These are phyloP conservation scores for Pseudocercospora pini-densiflorae DNA, from an alignment of 2,329 filamentous ascomycete genomes.

Conservation along the genomic window DNA sequence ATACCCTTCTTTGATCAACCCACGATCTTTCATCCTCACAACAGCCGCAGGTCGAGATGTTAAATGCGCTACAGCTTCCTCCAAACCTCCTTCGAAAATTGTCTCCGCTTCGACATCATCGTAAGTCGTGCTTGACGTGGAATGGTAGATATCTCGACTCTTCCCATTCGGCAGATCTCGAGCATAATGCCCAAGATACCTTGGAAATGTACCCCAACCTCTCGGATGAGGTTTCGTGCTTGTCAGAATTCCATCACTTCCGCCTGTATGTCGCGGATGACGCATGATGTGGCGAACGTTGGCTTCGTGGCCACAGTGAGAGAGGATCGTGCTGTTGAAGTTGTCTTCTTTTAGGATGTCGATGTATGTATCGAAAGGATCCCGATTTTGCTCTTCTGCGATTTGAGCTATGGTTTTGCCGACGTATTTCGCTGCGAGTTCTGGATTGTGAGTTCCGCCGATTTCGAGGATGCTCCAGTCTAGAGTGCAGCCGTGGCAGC, in stretches of 20 bases:
- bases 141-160: conserved; percentile 30
- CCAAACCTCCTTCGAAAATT: conserved; percentile 34
- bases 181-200: conserved; percentile 37
- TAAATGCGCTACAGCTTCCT: conserved; percentile 36
- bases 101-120: conserved; percentile 30
- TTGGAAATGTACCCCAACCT: conserved; percentile 37
- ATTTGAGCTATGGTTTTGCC: conserved; percentile 36
- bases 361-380: conserved; percentile 36
- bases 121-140: conserved; percentile 22
- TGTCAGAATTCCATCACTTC: conserved; percentile 36
- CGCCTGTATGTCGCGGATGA: conserved; percentile 34
- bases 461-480: conserved; percentile 37
- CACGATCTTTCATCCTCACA: conserved; percentile 30
- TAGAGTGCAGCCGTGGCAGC: conserved; percentile 35
- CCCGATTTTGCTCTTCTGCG: conserved; percentile 28
- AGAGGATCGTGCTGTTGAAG: conserved; percentile 35
- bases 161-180: conserved; percentile 31
- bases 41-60: conserved; percentile 33
- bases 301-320: conserved; percentile 34
- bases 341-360: conserved; percentile 34
- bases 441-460: conserved; percentile 31
- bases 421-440: conserved; percentile 28
- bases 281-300: conserved; percentile 37
- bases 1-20: conserved; percentile 31
- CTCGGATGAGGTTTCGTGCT: conserved; percentile 36